phyloP scores from a whole-genome alignment of 2,329 filamentous ascomycete genomes.

The Phoma sp. region DNA sequence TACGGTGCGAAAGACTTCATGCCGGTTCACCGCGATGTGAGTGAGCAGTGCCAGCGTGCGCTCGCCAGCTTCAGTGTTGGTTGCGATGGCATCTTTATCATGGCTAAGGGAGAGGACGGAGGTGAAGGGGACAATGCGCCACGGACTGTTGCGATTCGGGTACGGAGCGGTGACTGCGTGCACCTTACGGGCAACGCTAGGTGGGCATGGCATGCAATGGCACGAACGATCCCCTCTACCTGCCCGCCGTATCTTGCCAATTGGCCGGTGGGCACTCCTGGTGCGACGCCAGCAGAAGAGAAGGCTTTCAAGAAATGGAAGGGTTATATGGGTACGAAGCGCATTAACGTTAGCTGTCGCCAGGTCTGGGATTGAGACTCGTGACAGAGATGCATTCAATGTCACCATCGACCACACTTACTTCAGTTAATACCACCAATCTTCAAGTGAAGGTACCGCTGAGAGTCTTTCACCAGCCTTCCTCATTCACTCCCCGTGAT shows the following conservation, averaged over 20 bases:
- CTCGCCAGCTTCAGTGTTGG: slow-evolving; percentile 89
- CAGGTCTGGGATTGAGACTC: slow-evolving; percentile 46
- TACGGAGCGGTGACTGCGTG: slow-evolving; percentile 86
- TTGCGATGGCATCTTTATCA: slow-evolving; percentile 89
- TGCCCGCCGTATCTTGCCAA: slow-evolving; percentile 76
- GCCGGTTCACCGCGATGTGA: slow-evolving; percentile 92
- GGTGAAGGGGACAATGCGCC: slow-evolving; percentile 39
- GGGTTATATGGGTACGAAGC: slow-evolving; percentile 48
- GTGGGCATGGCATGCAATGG: slow-evolving; percentile 95
- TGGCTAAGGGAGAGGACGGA: slow-evolving; percentile 54
- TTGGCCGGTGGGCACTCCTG: slow-evolving; percentile 67
- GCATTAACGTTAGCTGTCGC: slow-evolving; percentile 50
- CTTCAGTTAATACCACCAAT: no score
- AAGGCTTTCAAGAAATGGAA: slow-evolving; percentile 48
- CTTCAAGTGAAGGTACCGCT: no score
- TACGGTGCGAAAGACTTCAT: slow-evolving; percentile 91
- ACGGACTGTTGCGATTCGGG: slow-evolving; percentile 44
- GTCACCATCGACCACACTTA: no score
- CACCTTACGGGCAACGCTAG: slow-evolving; percentile 84
- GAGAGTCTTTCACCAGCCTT: no score
- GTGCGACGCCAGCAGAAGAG: slow-evolving; percentile 37
- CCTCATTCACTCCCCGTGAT: no score
- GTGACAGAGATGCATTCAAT: no score
- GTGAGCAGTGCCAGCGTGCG: slow-evolving; percentile 80
- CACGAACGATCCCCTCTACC: slow-evolving; percentile 79